Conservation (phyloP, 164 flowering plant species). For the Macadamia integrifolia region DNA sequence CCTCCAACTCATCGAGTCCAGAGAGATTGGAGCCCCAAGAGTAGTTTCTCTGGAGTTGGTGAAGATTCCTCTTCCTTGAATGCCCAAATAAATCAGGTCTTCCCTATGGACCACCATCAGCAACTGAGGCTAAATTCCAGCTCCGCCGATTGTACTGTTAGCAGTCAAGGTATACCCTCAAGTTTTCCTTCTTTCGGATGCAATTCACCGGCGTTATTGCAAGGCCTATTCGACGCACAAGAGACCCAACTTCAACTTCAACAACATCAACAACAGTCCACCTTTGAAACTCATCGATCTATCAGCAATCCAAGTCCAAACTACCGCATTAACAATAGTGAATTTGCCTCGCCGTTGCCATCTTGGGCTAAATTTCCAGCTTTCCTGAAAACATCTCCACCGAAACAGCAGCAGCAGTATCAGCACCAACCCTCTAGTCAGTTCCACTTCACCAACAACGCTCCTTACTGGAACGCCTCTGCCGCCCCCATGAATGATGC, state of each 20-base stretch:
- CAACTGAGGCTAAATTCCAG: constrained; percentile 24
- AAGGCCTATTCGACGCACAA: constrained; percentile 32
- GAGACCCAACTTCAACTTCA: constrained; percentile 25
- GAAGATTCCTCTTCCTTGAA: constrained; percentile 28
- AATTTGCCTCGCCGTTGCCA: constrained; percentile 11
- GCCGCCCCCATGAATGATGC: constrained; percentile 21
- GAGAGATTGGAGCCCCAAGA: constrained; percentile 28
- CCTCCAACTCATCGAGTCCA: constrained; percentile 11
- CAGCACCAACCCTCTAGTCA: constrained; percentile 28
- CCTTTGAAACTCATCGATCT: constrained; percentile 15
- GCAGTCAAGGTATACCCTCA: constrained; percentile 21
- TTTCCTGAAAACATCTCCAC: constrained; percentile 44
- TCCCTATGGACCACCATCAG: constrained; percentile 17
- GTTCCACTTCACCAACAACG: constrained; percentile 65
- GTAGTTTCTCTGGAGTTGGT: constrained; percentile 12
- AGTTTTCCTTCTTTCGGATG: constrained; percentile 34
- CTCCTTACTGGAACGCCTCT: constrained; percentile 67
- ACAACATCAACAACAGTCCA: constrained; percentile 13
- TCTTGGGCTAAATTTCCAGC: constrained; percentile 52
- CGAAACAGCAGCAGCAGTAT: constrained; percentile 19
- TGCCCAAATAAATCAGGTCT: constrained; percentile 22
- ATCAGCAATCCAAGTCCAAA: constrained; percentile 23
- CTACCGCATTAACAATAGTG: constrained; percentile 28
- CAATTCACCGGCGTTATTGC: constrained; percentile 29
- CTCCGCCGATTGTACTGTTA: constrained; percentile 19